phyloP scores from a whole-genome alignment of 345 rosid genomes.

The Gossypium raimondii region DNA sequence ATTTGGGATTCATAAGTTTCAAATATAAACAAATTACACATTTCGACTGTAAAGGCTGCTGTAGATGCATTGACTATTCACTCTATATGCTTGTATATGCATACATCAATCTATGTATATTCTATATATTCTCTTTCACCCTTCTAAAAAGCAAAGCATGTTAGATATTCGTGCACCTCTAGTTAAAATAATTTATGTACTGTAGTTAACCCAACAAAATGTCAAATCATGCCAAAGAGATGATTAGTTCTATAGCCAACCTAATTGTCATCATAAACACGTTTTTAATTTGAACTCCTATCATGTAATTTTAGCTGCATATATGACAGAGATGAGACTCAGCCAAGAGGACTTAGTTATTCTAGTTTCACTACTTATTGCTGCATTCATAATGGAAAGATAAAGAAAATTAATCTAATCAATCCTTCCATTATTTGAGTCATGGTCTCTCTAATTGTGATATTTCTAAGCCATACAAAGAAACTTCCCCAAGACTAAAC shows the following conservation, averaged over 20 bases:
- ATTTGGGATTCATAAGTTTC: not conserved
- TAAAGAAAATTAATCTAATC: not conserved
- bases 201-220: not conserved
- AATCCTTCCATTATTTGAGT: not conserved
- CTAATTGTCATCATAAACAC: not conserved
- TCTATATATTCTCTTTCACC: not conserved
- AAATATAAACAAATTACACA: not conserved
- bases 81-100: not conserved
- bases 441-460: not conserved
- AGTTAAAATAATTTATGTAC: not conserved
- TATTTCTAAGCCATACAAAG: not conserved
- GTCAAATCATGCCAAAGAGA: not conserved
- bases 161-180: not conserved
- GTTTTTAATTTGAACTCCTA: not conserved
- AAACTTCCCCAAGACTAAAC: not conserved
- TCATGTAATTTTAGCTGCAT: not conserved
- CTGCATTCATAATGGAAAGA: not conserved
- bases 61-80: not conserved
- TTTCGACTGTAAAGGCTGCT: not conserved
- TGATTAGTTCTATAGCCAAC: not conserved
- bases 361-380: not conserved
- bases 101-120: not conserved
- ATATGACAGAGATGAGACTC: not conserved
- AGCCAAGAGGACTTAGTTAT: not conserved
- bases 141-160: constrained; percentile 1